Evolutionary conservation across 257 asterid species (phyloP), one percentile per base, ranked within the genome.

Genomic region (Salvia rosmarinus): DNA sequence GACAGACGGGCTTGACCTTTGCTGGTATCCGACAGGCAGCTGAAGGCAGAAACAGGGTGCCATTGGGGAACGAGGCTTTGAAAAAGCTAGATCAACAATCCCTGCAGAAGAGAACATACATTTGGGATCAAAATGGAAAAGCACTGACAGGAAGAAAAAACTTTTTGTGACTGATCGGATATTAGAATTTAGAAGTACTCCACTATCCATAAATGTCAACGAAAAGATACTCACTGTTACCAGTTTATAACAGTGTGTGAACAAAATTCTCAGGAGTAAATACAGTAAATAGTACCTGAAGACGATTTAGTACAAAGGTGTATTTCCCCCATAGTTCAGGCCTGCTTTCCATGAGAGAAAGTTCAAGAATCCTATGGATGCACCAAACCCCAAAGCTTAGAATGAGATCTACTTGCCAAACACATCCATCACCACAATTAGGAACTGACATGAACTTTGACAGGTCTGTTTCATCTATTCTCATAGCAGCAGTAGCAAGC

Each of bases 311-410:
- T 47, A 88, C 97, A 50, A 74, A 91, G 30, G 99, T 95, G 76
- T 95, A 95, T 78, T 89, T 95, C 23, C 99, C 99, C 99, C 99
- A 95, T 23, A 95, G 93, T 76, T 95, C 98, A 0, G 99, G 99
- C 74, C 99, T 73, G 80, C 99, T 95, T 78, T 95, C 99, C 96
- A 89, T 82, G 57, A 88, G 92, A 25, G 95, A 95, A 52, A 95
- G 96, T 66, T 89, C 98, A 32, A 95, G 95, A 74, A 95, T 81
- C 78, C 99, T 85, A 75, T 87, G 99, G 77, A 95, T 95, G 84
- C 97, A 87, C 99, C 99, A 95, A 28, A 95, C 96, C 10, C 99
- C 99, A 72, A 91, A 95, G 89, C 99, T 89, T 69, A 89, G 72
- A 55, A 95, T 76, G 62, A 95, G 89, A 84, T 91, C 95, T 17